Evolutionary conservation across 2,329 filamentous ascomycete genomes (phyloP).

Genomic region (Stagonosporopsis vannaccii): DNA sequence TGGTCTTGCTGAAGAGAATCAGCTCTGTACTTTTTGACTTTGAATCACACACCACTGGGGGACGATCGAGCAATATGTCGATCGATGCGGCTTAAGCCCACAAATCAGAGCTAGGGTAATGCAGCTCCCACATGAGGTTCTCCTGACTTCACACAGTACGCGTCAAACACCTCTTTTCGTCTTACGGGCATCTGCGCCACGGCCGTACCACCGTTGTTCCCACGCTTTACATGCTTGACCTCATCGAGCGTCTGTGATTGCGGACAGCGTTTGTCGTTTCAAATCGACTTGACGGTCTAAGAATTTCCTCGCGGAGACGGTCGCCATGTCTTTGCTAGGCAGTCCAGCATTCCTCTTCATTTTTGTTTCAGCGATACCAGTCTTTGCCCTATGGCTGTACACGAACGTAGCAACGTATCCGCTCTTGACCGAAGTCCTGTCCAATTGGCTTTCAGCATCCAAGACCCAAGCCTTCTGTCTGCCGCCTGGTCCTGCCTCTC

Average conservation of each 20-base stretch:
- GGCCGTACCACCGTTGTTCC: background rate
- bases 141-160: background rate
- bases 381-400: constrained; percentile 11
- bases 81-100: background rate
- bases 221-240: background rate
- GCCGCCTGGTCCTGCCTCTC: constrained; percentile 32
- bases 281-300: background rate
- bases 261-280: background rate
- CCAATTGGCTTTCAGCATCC: background rate
- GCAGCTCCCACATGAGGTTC: background rate
- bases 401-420: background rate
- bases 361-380: background rate
- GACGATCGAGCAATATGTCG: background rate
- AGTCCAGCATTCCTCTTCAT: background rate
- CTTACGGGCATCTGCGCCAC: background rate
- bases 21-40: no score
- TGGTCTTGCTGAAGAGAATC: background rate
- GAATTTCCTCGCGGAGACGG: background rate
- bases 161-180: background rate
- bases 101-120: constrained; percentile 1
- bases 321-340: constrained; percentile 6
- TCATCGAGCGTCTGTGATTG: background rate
- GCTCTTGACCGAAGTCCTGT: background rate
- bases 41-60: background rate
- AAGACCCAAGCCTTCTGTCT: constrained; percentile 25